These are phyloP conservation scores for Gillenia trifoliata DNA, from an alignment of 306 rosid species.

Conservation along the genomic window DNA sequence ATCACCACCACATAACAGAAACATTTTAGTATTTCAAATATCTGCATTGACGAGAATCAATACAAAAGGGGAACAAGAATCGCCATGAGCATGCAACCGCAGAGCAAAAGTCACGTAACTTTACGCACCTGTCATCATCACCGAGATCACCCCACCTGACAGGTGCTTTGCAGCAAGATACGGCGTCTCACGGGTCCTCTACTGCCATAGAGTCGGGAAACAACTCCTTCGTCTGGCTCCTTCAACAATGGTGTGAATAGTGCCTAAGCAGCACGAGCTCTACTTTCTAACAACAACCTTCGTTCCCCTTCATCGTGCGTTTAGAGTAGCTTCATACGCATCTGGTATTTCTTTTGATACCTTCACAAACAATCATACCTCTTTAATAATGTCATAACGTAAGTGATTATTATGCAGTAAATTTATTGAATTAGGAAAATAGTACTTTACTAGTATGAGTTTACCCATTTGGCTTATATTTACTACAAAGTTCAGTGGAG, in stretches of 20 bases:
- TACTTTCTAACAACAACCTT: slow-evolving; percentile 88
- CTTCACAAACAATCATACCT: slow-evolving; percentile 42
- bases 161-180: slow-evolving; percentile 83
- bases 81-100: background rate
- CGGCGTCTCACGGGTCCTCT: slow-evolving; percentile 92
- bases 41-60: background rate
- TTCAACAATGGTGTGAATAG: slow-evolving; percentile 84
- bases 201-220: slow-evolving; percentile 93
- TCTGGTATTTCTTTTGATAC: slow-evolving; percentile 86
- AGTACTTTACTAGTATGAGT: background rate
- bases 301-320: slow-evolving; percentile 97
- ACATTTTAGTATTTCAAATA: background rate
- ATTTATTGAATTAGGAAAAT: background rate
- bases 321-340: slow-evolving; percentile 86
- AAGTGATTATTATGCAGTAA: no score
- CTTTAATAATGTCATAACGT: background rate
- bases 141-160: slow-evolving; percentile 92
- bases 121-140: slow-evolving; percentile 29
- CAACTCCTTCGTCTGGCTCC: slow-evolving; percentile 72
- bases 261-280: slow-evolving; percentile 95
- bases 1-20: no score
- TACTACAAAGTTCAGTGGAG: background rate
- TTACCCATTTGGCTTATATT: background rate
- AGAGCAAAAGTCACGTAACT: background rate
- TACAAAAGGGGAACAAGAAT: background rate